These are phyloP conservation scores for Candida verbasci DNA, from an alignment of 805 yeast genomes.

Conservation along the genomic window DNA sequence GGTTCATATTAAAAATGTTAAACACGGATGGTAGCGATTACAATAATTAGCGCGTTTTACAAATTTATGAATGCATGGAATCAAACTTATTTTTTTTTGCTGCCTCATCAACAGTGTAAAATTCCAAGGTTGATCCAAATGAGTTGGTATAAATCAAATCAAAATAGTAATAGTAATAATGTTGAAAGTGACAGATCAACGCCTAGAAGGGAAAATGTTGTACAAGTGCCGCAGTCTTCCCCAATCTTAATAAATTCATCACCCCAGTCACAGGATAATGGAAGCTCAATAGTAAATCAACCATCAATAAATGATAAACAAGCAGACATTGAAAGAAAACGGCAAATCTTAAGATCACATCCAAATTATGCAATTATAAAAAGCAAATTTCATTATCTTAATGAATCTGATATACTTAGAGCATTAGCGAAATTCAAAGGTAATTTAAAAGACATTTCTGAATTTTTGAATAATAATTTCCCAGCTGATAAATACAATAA, in stretches of 20 bases:
- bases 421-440: constrained; percentile 42
- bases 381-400: constrained; percentile 32
- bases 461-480: constrained; percentile 34
- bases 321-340: constrained; percentile 27
- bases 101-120: neutral
- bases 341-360: constrained; percentile 35
- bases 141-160: constrained; percentile 19
- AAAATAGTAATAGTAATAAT: constrained; percentile 11
- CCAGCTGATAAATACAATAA: constrained; percentile 20
- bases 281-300: constrained; percentile 6
- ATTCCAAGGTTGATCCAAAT: no score
- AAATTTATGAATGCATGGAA: neutral
- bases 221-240: constrained; percentile 41
- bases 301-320: constrained; percentile 11
- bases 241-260: constrained; percentile 30
- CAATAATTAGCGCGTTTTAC: no score
- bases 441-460: constrained; percentile 35
- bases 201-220: constrained; percentile 13
- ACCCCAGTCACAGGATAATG: constrained; percentile 13
- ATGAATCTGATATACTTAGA: constrained; percentile 37
- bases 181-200: constrained; percentile 17
- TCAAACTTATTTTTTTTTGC: neutral
- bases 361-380: constrained; percentile 35
- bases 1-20: no score
- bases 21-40: no score